A percentile compares a stretch with the other conserved stretches of the same genome.
Evolutionary conservation across 768 basidiomycete species (phyloP).

Genomic region (Tephrocybe sp.): DNA sequence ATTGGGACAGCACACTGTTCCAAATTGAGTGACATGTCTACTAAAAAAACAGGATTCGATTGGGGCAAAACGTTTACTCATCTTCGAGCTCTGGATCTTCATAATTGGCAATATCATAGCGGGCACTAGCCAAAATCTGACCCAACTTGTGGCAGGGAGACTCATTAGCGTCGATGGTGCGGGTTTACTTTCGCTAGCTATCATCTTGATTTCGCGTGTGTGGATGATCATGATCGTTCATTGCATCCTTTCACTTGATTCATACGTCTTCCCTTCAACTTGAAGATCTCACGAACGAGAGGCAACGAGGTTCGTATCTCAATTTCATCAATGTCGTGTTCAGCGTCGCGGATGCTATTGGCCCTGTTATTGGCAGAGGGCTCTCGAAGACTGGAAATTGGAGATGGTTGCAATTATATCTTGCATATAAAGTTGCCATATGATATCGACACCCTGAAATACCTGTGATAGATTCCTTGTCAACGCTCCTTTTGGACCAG

Average conservation of each 20-base stretch:
- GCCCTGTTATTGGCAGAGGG: conserved; percentile 24
- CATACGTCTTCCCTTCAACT: neutral
- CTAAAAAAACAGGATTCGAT: conserved; percentile 19
- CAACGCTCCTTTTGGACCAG: conserved; percentile 23
- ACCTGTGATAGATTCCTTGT: conserved; percentile 20
- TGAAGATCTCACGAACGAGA: conserved; percentile 25
- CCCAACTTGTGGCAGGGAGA: conserved; percentile 25
- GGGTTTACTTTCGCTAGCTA: conserved; percentile 22
- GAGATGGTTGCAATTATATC: too few relatives aligned
- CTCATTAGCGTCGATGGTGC: conserved; percentile 26
- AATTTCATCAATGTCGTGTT: conserved; percentile 27
- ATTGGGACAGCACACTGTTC: conserved; percentile 20
- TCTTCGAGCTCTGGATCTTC: conserved; percentile 26
- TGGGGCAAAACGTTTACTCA: conserved; percentile 21
- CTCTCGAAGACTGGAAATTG: conserved; percentile 26
- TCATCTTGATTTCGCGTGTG: conserved; percentile 24
- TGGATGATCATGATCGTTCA: too few relatives aligned
- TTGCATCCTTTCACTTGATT: neutral
- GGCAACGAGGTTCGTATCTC: conserved; percentile 26
- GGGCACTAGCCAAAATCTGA: conserved; percentile 21
- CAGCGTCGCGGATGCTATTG: conserved; percentile 24
- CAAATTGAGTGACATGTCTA: neutral
- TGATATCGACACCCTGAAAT: too few relatives aligned
- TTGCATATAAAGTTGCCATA: too few relatives aligned
- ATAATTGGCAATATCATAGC: conserved; percentile 25